Evolutionary conservation across 306 rosid species (phyloP), one percentile per base, ranked within the genome.

Genomic region (Abrus precatorius): DNA sequence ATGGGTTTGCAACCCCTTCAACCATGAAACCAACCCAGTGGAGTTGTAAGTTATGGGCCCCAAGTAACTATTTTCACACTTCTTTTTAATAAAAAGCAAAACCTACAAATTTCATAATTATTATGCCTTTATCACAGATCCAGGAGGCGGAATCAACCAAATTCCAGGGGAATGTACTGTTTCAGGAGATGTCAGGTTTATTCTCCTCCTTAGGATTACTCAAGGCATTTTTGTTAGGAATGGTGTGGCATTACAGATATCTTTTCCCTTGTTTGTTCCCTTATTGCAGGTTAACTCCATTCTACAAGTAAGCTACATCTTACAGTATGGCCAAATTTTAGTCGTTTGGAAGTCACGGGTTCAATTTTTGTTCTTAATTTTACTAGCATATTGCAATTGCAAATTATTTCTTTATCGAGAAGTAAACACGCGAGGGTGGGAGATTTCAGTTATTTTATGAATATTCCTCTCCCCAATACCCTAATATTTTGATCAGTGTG

Each of bases 11-110:
- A 29, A 89, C 99, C 38, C 97, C 98, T 13, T 95, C 99, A 77
- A 95, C 99, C 78, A 92, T 95, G 94, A 95, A 95, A 81, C 99
- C 99, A 85, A 93, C 99, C 72, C 97, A 95, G 75, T 95, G 99
- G 99, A 92, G 82, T 48, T 93, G 98, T 95, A 85, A 89, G 98
- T 87, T 85, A 40, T 50, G 54, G 41, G 74, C 30, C 34, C 67
- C 55, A 44, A 47, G 62, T 61, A 54, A 57, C 30, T 48, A 60
- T 28, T 73, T 62, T 57, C 53, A 3, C 49, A 38, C 11, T 53
- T 43, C 3, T 43, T 64, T 79, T 72, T 43, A 40, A 62, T 38
- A 32, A 27, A 44, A 33, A 64, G 30, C 14, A 64, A 80, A 36
- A 55, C 41, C 64, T 55, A 70, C 60, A 56, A 6, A 73, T 36